phyloP scores from a whole-genome alignment of 805 yeast genomes.

The Wickerhamomyces chaumierensis region DNA sequence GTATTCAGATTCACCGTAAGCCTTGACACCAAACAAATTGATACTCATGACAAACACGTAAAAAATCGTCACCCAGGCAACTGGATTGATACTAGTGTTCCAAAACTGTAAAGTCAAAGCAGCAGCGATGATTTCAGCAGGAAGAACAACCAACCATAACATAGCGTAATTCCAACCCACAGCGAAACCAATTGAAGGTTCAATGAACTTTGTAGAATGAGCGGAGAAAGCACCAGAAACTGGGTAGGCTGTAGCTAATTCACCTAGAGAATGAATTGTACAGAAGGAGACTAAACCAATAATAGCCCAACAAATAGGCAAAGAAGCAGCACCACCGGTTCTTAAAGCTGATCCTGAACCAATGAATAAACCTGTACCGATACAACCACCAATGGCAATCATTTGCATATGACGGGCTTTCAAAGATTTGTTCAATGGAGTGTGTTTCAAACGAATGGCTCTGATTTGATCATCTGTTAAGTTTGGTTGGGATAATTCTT shows the following conservation, averaged over 20 bases:
- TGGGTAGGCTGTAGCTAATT: slow-evolving; percentile 49
- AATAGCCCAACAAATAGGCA: slow-evolving; percentile 43
- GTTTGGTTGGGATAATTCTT: slow-evolving; percentile 20
- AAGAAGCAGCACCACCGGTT: slow-evolving; percentile 55
- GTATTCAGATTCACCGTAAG: slow-evolving; percentile 46
- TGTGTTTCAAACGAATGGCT: slow-evolving; percentile 31
- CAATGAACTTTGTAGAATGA: slow-evolving; percentile 49
- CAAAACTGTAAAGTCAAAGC: slow-evolving; percentile 42
- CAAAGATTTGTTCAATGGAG: slow-evolving; percentile 46
- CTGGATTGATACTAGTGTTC: slow-evolving; percentile 33
- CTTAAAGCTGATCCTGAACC: slow-evolving; percentile 51
- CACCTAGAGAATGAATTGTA: slow-evolving; percentile 54
- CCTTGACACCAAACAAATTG: slow-evolving; percentile 43
- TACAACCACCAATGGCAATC: slow-evolving; percentile 58
- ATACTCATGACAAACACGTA: slow-evolving; percentile 35
- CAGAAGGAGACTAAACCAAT: slow-evolving; percentile 45
- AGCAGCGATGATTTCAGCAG: slow-evolving; percentile 42
- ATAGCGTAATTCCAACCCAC: slow-evolving; percentile 46
- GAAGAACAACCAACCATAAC: slow-evolving; percentile 40
- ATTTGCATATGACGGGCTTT: slow-evolving; percentile 52
- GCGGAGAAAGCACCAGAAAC: slow-evolving; percentile 55
- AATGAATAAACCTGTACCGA: slow-evolving; percentile 60
- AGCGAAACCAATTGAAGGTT: slow-evolving; percentile 53
- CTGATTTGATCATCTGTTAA: slow-evolving; percentile 32
- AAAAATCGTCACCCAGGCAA: slow-evolving; percentile 40